A percentile compares a stretch with the other conserved stretches of the same genome.
Conservation (phyloP, 192 early-diverging fungal genomes). For the Coemansia sp. region DNA sequence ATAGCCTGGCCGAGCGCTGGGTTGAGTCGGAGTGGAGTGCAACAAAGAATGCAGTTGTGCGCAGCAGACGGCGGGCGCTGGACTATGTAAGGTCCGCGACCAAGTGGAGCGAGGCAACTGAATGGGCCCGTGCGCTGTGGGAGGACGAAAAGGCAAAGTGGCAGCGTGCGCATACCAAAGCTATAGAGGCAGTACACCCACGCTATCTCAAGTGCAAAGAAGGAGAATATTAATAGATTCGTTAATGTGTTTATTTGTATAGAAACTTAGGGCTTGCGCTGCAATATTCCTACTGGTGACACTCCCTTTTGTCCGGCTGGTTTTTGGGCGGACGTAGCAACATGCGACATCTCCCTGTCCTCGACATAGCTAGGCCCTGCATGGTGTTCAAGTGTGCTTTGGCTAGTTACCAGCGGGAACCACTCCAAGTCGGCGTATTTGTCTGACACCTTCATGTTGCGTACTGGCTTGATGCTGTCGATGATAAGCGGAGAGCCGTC, state of each 20-base stretch:
- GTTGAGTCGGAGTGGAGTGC: slow-evolving; percentile 13
- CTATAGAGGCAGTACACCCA: slow-evolving; percentile 47
- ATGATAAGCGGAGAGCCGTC: slow-evolving; percentile 45
- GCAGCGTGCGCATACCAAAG: slow-evolving; percentile 28
- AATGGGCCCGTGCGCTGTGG: slow-evolving; percentile 8
- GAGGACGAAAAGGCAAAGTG: slow-evolving; percentile 33
- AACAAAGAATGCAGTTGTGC: slow-evolving; percentile 5
- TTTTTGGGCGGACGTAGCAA: slow-evolving; percentile 41
- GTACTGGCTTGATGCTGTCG: slow-evolving; percentile 35
- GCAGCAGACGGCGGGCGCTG: not conserved
- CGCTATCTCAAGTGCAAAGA: slow-evolving; percentile 13
- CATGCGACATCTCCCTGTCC: slow-evolving; percentile 44
- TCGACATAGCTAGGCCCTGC: slow-evolving; percentile 43
- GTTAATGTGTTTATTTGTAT: not conserved
- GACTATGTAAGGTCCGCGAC: slow-evolving; percentile 14
- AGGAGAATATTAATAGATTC: not conserved
- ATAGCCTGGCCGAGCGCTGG: not conserved
- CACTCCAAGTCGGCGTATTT: slow-evolving; percentile 53
- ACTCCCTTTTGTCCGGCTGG: slow-evolving; percentile 22
- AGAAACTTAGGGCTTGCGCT: not conserved
- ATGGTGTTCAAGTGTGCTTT: slow-evolving; percentile 34
- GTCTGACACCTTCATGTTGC: slow-evolving; percentile 43
- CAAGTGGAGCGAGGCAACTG: slow-evolving; percentile 17
- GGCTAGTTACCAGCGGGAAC: slow-evolving; percentile 44
- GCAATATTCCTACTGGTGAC: slow-evolving; percentile 9